Conservation (phyloP, 495 filamentous ascomycete genomes). For the Trypethelium eluteriae region DNA sequence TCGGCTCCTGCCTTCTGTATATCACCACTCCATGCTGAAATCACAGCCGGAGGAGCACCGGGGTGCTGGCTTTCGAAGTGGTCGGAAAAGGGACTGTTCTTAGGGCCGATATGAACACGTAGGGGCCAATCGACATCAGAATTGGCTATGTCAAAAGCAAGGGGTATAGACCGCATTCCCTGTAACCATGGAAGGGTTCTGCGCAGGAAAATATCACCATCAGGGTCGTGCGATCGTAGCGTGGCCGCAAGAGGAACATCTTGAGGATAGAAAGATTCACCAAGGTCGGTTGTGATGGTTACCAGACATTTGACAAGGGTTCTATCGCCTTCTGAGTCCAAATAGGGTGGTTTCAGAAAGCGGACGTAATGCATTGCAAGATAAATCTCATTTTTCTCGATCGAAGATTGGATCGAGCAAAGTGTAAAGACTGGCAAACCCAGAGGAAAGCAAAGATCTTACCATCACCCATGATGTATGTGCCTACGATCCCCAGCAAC, state of each 20-base stretch:
- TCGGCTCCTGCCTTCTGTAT: constrained; percentile 37
- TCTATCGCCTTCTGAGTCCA: constrained; percentile 17
- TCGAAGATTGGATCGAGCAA: background rate
- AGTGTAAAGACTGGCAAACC: background rate
- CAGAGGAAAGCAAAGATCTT: background rate
- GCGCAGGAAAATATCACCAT: constrained; percentile 39
- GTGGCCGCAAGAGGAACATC: constrained; percentile 50
- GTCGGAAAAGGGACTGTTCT: constrained; percentile 7
- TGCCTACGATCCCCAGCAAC: background rate
- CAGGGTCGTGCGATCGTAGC: constrained; percentile 34
- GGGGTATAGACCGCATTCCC: constrained; percentile 46
- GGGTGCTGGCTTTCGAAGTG: constrained; percentile 27
- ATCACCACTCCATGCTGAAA: constrained; percentile 50
- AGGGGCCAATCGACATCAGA: constrained; percentile 23
- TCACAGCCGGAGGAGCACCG: constrained; percentile 38
- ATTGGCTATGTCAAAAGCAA: constrained; percentile 30
- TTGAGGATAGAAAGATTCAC: constrained; percentile 71
- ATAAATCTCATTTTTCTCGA: constrained; percentile 3
- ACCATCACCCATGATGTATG: background rate
- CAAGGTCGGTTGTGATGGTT: constrained; percentile 84
- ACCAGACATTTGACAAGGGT: constrained; percentile 45
- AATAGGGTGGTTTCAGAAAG: constrained; percentile 25
- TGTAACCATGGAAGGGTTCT: constrained; percentile 46
- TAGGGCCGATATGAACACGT: constrained; percentile 30
- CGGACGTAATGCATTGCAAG: constrained; percentile 19